Conservation (phyloP, 225 moss, liverwort and hornwort genomes). For the Straminergon stramineum region DNA sequence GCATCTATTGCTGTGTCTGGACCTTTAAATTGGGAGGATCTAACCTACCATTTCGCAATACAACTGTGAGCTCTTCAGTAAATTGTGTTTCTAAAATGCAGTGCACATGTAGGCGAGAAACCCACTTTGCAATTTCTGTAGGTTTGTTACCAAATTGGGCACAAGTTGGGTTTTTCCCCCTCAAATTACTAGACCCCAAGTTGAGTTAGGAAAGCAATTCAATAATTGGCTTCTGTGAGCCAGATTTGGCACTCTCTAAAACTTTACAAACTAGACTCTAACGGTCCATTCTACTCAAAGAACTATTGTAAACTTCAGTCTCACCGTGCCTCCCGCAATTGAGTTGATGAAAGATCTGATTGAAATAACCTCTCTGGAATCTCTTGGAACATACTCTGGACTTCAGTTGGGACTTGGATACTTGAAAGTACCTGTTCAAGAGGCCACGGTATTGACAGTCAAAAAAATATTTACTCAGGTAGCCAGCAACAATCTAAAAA, state of each 20-base stretch:
- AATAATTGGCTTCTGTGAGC: background rate
- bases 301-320: background rate
- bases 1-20: background rate
- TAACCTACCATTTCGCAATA: background rate
- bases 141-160: background rate
- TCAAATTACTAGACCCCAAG: background rate
- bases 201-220: background rate
- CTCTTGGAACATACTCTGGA: constrained; percentile 55
- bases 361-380: constrained; percentile 50
- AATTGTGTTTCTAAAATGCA: background rate
- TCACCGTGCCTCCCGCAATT: constrained; percentile 39
- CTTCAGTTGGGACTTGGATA: constrained; percentile 56
- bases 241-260: background rate
- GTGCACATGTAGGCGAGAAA: background rate
- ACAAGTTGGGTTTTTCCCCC: background rate
- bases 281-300: background rate
- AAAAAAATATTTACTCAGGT: background rate
- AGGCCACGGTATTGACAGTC: background rate
- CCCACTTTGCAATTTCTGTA: background rate
- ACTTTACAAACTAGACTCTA: background rate
- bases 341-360: constrained; percentile 84
- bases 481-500: background rate
- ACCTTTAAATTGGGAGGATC: background rate
- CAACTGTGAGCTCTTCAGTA: background rate
- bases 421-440: constrained; percentile 53